Conservation (phyloP, 1,139 yeast genomes). For the Taphrina wiesneri region DNA sequence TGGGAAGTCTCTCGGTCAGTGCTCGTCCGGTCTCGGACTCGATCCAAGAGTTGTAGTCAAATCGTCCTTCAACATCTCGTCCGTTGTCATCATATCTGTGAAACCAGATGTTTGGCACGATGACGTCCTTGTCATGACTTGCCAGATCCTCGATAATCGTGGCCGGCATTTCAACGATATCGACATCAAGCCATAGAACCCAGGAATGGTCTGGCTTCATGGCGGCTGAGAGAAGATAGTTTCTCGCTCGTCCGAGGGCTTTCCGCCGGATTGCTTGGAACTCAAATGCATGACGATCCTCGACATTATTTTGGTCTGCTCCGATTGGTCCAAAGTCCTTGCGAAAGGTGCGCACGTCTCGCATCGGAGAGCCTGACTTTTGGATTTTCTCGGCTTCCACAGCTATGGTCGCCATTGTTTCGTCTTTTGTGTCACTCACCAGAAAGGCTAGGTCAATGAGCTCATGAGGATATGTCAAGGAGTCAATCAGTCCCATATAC, state of each 20-base stretch:
- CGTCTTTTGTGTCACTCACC: conserved; percentile 74
- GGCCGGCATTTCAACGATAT: conserved; percentile 80
- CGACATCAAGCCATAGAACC: conserved; percentile 95
- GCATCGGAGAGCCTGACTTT: conserved; percentile 47
- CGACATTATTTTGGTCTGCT: conserved; percentile 46
- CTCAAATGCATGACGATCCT: conserved; percentile 80
- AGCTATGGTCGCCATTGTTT: conserved; percentile 66
- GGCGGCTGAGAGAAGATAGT: conserved; percentile 78
- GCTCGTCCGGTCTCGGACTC: conserved; percentile 72
- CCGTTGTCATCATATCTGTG: conserved; percentile 71
- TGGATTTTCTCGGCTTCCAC: conserved; percentile 47
- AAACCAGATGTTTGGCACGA: conserved; percentile 86
- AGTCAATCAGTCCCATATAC: conserved; percentile 83
- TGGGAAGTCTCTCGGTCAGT: conserved; percentile 64
- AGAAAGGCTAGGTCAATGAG: conserved; percentile 80
- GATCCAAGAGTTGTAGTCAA: conserved; percentile 67
- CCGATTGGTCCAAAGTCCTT: conserved; percentile 84
- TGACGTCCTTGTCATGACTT: conserved; percentile 71
- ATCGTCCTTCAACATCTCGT: conserved; percentile 53
- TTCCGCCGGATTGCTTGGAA: conserved; percentile 87
- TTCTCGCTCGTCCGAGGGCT: conserved; percentile 86
- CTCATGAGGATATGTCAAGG: conserved; percentile 78
- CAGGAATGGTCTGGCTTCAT: conserved; percentile 83
- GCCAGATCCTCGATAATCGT: conserved; percentile 76
- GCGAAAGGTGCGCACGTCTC: conserved; percentile 71